phyloP scores from a whole-genome alignment of 2,329 filamentous ascomycete genomes.

The Xylaria sp. region DNA sequence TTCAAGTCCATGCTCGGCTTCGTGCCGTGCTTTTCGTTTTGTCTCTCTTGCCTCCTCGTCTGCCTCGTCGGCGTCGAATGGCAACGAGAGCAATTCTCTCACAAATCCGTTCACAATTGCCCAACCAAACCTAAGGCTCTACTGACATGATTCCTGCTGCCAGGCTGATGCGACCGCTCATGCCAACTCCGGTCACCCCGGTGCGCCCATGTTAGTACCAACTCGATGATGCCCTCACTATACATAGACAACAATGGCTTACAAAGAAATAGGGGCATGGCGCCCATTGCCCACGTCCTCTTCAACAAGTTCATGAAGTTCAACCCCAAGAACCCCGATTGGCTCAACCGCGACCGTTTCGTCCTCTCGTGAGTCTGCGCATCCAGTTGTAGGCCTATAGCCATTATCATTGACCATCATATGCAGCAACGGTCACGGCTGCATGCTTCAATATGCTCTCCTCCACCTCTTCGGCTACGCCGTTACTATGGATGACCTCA shows the following conservation, averaged over 20 bases:
- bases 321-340: conserved; percentile 98
- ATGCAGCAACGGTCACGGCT: conserved; percentile 89
- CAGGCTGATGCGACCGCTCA: conserved; percentile 96
- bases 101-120: conserved; percentile 4
- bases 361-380: conserved; percentile 79
- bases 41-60: conserved; percentile 20
- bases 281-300: conserved; percentile 90
- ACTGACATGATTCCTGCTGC: conserved; percentile 22
- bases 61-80: conserved; percentile 32
- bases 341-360: conserved; percentile 96
- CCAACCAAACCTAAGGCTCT: background rate
- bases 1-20: conserved; percentile 15
- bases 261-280: conserved; percentile 60
- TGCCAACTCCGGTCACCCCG: conserved; percentile 97
- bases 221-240: conserved; percentile 2
- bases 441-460: conserved; percentile 98
- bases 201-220: conserved; percentile 78
- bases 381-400: conserved; percentile 27
- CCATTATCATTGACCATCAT: conserved; percentile 13
- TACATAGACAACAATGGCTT: conserved; percentile 10
- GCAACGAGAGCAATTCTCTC: conserved; percentile 14
- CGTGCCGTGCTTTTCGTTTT: background rate
- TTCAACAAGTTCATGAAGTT: conserved; percentile 99
- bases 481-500: conserved; percentile 83
- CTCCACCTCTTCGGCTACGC: conserved; percentile 94